Evolutionary conservation across 2,329 filamentous ascomycete species (phyloP).

Genomic region (Fusarium dlaminii): DNA sequence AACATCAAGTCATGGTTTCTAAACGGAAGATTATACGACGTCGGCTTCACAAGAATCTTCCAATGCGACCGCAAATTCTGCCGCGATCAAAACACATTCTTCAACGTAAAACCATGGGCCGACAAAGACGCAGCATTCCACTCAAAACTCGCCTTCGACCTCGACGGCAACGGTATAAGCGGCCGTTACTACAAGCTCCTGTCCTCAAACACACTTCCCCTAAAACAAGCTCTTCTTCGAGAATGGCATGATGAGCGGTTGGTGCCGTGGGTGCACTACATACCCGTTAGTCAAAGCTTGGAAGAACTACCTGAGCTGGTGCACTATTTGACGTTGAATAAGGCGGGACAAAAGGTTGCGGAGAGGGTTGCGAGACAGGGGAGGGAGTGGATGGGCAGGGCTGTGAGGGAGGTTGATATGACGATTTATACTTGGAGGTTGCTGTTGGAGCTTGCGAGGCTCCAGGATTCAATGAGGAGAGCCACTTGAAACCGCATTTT

Average conservation of each 20-base stretch:
- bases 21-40: constrained; percentile 53
- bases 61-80: constrained; percentile 54
- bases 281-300: constrained; percentile 61
- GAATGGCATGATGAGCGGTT: constrained; percentile 69
- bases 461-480: constrained; percentile 48
- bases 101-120: constrained; percentile 45
- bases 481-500: too few species aligned
- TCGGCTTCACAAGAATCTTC: constrained; percentile 56
- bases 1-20: constrained; percentile 45
- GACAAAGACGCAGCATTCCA: constrained; percentile 48
- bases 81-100: constrained; percentile 47
- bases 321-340: constrained; percentile 54
- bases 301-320: constrained; percentile 64
- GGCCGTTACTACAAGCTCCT: constrained; percentile 63
- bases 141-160: constrained; percentile 58
- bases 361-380: constrained; percentile 63
- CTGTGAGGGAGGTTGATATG: constrained; percentile 67
- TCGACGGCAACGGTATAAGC: constrained; percentile 66
- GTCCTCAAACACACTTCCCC: constrained; percentile 55
- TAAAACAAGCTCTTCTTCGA: constrained; percentile 63
- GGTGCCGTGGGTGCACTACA: constrained; percentile 65
- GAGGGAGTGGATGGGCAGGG: constrained; percentile 62
- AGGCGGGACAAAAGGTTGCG: constrained; percentile 58
- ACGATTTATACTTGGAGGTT: constrained; percentile 69
- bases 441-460: constrained; percentile 63